Evolutionary conservation across 2,329 filamentous ascomycete genomes (phyloP).

Genomic region (Scorias spongiosa): DNA sequence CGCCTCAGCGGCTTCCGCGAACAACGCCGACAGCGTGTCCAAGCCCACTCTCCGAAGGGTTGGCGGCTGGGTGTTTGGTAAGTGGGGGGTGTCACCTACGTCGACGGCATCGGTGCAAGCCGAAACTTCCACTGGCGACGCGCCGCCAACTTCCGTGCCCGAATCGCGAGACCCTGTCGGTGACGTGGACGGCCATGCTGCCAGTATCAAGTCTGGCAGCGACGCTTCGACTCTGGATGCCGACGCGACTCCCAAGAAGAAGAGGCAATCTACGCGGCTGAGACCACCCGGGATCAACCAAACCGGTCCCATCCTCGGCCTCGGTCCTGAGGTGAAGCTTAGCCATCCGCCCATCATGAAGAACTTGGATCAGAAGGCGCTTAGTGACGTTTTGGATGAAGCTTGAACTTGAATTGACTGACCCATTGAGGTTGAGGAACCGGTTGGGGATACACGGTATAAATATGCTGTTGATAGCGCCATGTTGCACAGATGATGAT

Average conservation of each 20-base stretch:
- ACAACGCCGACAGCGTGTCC: constrained; percentile 21
- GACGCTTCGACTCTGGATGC: constrained; percentile 9
- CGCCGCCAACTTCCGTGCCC: constrained; percentile 1
- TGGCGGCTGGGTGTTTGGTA: constrained; percentile 51
- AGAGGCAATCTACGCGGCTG: constrained; percentile 22
- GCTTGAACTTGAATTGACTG: background rate
- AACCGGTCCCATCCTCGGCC: constrained; percentile 56
- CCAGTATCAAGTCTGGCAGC: constrained; percentile 3
- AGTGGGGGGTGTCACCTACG: constrained; percentile 43
- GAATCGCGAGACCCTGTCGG: constrained; percentile 2
- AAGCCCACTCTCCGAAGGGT: constrained; percentile 34
- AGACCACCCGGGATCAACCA: constrained; percentile 66
- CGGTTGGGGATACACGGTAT: too few relatives aligned
- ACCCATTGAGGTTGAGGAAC: too few relatives aligned
- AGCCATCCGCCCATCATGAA: constrained; percentile 41
- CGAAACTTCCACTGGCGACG: constrained; percentile 3
- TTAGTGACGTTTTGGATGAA: constrained; percentile 25
- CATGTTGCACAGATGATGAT: too few relatives aligned
- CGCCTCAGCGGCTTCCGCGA: constrained; percentile 3
- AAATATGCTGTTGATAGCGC: too few relatives aligned
- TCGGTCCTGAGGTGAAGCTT: constrained; percentile 41
- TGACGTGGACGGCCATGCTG: background rate
- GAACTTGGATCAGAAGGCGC: constrained; percentile 42
- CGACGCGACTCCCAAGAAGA: constrained; percentile 20
- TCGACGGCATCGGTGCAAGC: constrained; percentile 12